Percentiles rank a stretch among this genome's conserved stretches.
phyloP scores from a whole-genome alignment of 2,329 filamentous ascomycete species.

The Venturia nashicola region DNA sequence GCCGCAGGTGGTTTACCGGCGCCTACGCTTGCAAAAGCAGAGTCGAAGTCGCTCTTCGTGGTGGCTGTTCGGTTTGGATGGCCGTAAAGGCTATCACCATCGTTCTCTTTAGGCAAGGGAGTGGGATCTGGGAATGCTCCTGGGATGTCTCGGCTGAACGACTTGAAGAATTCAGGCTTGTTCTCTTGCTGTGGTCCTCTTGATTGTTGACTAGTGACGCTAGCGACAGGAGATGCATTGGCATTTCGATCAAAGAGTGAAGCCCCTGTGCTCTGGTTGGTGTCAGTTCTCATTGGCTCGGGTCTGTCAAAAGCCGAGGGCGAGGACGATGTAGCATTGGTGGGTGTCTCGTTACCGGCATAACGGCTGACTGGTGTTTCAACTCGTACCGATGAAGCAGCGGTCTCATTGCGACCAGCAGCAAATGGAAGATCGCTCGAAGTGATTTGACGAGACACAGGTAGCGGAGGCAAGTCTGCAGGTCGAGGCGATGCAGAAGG shows the following conservation, averaged over 20 bases:
- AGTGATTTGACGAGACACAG: slow-evolving; percentile 65
- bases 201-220: slow-evolving; percentile 24
- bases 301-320: slow-evolving; percentile 31
- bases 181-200: slow-evolving; percentile 19
- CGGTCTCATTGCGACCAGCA: slow-evolving; percentile 46
- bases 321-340: slow-evolving; percentile 27
- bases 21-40: slow-evolving; percentile 67
- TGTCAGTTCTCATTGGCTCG: slow-evolving; percentile 23
- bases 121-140: slow-evolving; percentile 35
- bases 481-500: slow-evolving; percentile 51
- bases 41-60: slow-evolving; percentile 70
- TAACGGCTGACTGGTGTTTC: slow-evolving; percentile 59
- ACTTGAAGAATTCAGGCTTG: slow-evolving; percentile 25
- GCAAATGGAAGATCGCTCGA: slow-evolving; percentile 63
- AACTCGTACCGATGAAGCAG: slow-evolving; percentile 66
- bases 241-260: slow-evolving; percentile 25
- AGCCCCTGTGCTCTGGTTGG: slow-evolving; percentile 21
- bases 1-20: slow-evolving; percentile 38
- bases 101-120: slow-evolving; percentile 35
- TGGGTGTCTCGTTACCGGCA: slow-evolving; percentile 36
- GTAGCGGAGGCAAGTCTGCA: slow-evolving; percentile 52
- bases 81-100: slow-evolving; percentile 35
- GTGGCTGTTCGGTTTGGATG: slow-evolving; percentile 26
- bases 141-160: slow-evolving; percentile 23
- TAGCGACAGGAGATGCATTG: slow-evolving; percentile 27